Conservation (phyloP, 495 filamentous ascomycete genomes). For the Penicillium mononematosum region DNA sequence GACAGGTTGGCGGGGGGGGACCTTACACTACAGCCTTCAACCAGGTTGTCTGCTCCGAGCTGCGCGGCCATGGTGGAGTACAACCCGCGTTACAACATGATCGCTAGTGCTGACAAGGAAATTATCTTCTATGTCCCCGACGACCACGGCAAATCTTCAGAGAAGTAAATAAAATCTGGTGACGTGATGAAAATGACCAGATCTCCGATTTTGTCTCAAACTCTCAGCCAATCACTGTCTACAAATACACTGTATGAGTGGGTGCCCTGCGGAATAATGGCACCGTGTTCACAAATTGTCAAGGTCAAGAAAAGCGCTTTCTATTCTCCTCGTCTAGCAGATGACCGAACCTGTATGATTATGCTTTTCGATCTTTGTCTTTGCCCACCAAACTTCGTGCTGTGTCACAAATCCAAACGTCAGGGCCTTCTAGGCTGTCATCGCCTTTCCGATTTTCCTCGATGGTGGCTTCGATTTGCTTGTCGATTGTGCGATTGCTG, state of each 20-base stretch:
- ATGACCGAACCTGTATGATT: conserved; percentile 9
- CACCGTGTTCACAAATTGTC: not conserved
- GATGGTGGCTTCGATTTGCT: conserved; percentile 57
- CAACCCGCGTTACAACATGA: conserved; percentile 86
- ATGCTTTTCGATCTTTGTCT: conserved; percentile 50
- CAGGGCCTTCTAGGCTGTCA: conserved; percentile 50
- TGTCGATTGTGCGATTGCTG: conserved; percentile 63
- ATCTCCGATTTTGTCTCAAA: not conserved
- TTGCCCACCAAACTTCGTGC: conserved; percentile 66
- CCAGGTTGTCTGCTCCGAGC: conserved; percentile 62
- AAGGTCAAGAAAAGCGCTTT: not conserved
- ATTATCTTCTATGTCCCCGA: conserved; percentile 85
- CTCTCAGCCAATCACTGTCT: not conserved
- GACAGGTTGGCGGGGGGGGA: conserved; percentile 48
- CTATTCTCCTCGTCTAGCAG: not conserved
- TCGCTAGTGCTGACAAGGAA: conserved; percentile 85
- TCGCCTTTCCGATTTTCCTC: conserved; percentile 39
- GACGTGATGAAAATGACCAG: not conserved
- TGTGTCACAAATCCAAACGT: conserved; percentile 61
- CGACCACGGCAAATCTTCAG: conserved; percentile 31
- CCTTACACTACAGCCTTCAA: conserved; percentile 61
- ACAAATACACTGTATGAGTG: not conserved
- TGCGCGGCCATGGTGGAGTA: conserved; percentile 75
- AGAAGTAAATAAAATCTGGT: conserved; percentile 28
- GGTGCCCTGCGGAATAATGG: not conserved